Percentiles rank a stretch among this genome's conserved stretches.
Evolutionary conservation across 495 filamentous ascomycete species (phyloP).

Genomic region (Aeminium ludgeri): DNA sequence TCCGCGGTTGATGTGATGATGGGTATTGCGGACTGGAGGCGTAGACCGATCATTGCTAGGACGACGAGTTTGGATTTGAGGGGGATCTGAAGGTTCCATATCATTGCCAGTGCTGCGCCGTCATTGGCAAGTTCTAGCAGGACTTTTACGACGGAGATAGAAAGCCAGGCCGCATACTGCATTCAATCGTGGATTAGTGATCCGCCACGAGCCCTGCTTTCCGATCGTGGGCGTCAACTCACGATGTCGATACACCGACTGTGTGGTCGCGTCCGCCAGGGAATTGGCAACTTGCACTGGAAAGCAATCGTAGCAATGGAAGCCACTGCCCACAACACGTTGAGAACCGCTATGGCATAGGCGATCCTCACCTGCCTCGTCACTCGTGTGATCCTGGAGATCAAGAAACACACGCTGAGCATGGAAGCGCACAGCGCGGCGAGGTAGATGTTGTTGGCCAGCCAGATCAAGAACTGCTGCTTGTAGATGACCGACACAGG

Average conservation of each 20-base stretch:
- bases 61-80: slow-evolving; percentile 1
- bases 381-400: slow-evolving; percentile 1
- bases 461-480: slow-evolving; percentile 2
- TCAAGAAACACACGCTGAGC: slow-evolving; percentile 7
- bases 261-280: not conserved
- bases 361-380: slow-evolving; percentile 1
- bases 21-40: slow-evolving; percentile 4
- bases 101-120: slow-evolving; percentile 1
- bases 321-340: not conserved
- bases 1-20: too few species aligned
- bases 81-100: slow-evolving; percentile 7
- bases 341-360: not conserved
- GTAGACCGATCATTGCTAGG: slow-evolving; percentile 1
- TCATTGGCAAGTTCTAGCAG: slow-evolving; percentile 6
- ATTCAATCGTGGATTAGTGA: not conserved
- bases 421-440: not conserved
- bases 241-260: slow-evolving; percentile 5
- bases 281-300: slow-evolving; percentile 6
- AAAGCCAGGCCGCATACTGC: slow-evolving; percentile 1
- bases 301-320: slow-evolving; percentile 1
- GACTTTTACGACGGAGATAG: not conserved
- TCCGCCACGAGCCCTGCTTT: not conserved
- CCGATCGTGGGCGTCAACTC: not conserved
- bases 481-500: not conserved
- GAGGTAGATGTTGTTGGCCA: not conserved